Conservation (phyloP, 2,329 filamentous ascomycete species). For the Pseudophaeomoniella oleicola region DNA sequence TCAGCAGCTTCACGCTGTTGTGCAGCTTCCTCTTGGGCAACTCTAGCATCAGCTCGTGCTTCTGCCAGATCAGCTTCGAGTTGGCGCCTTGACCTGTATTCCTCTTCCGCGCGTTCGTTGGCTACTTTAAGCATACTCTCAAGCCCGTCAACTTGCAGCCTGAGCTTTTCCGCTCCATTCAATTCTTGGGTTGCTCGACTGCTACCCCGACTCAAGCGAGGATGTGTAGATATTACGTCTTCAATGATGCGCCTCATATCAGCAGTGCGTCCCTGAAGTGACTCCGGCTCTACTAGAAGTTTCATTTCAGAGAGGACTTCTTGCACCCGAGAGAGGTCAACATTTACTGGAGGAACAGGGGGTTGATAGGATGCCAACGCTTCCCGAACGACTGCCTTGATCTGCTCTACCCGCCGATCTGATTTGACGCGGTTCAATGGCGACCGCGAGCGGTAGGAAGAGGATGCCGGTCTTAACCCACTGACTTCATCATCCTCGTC, state of each 20-base stretch:
- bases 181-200: constrained; percentile 34
- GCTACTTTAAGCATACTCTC: constrained; percentile 53
- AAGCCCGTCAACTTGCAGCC: constrained; percentile 48
- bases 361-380: constrained; percentile 38
- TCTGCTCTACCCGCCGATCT: constrained; percentile 52
- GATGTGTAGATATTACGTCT: constrained; percentile 43
- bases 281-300: constrained; percentile 9
- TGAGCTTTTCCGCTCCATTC: constrained; percentile 33
- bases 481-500: constrained; percentile 61
- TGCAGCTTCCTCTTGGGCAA: constrained; percentile 43
- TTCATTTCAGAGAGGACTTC: constrained; percentile 21
- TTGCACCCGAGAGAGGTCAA: constrained; percentile 23
- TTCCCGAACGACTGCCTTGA: constrained; percentile 52
- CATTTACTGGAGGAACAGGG: constrained; percentile 11
- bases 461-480: constrained; percentile 9
- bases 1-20: constrained; percentile 35
- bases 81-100: constrained; percentile 47
- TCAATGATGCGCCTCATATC: constrained; percentile 50
- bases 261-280: constrained; percentile 21
- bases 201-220: constrained; percentile 5
- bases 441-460: constrained; percentile 55
- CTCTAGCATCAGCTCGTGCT: constrained; percentile 53
- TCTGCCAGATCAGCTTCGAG: constrained; percentile 61
- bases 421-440: constrained; percentile 31
- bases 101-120: constrained; percentile 49